Evolutionary conservation across 345 rosid genomes (phyloP), one percentile per base, ranked within the genome.

Genomic region (Streptanthus diversifolius): DNA sequence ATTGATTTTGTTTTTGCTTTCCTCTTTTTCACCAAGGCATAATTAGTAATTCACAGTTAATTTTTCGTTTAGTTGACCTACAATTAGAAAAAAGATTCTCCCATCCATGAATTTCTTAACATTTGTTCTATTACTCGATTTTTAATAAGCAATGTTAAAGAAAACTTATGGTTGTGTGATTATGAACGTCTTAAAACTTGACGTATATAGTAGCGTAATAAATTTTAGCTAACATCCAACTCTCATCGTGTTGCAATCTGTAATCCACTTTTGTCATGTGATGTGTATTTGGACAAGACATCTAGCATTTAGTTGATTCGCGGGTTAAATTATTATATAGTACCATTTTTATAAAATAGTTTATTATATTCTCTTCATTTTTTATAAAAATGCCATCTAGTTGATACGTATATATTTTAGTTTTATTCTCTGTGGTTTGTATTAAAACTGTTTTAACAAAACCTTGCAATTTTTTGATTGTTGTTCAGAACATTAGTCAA

Each of bases 191-290:
- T 49, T 66, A 2, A 15, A 58, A 27, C 7, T 74, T 19, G 32
- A 49, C 59, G 15, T 30, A 49, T 39, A 66, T 67, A 59, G 67
- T 3, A 65, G 66, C 17, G 53, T 66, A 36, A 74, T 73, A 58
- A 74, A 21, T 59, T 49, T 33, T 67, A 67, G 78, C 78, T 67
- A 59, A 22, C 17, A 49, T 49, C 72, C 68, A 66, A 30, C 44
- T 25, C 22, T 41, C 41, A 0, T 48, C 22, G 12, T 29, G 67
- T 56, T 74, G 73, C 61, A 74, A 51, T 59, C 78, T 74, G 68
- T 74, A 67, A 48, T 59, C 78, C 78, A 74, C 78, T 59, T 58
- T 39, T 25, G 27, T 58, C 78, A 74, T 67, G 78, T 74, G 73
- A 39, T 51, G 60, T 66, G 67, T 36, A 55, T 64, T 24, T 66